These are phyloP conservation scores for Pelargonium cotyledonis DNA, from an alignment of 441 rosid species.

Conservation along the genomic window DNA sequence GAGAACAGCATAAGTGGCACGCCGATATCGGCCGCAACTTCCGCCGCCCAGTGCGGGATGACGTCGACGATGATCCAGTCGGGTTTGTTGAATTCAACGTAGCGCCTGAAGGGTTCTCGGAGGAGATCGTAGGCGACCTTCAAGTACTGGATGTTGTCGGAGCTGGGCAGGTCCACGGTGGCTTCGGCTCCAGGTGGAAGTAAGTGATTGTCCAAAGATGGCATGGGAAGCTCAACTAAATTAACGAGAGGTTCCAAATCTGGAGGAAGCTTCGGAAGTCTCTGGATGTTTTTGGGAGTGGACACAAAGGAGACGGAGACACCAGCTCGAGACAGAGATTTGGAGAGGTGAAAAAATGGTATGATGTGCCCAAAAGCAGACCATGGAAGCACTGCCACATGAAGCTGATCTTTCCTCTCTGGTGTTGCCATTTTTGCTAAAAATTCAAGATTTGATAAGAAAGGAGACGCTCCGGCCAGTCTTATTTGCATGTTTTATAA, in stretches of 20 bases:
- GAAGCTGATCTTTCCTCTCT: background rate
- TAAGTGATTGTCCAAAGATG: background rate
- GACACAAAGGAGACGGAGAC: constrained; percentile 34
- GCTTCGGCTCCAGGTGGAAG: background rate
- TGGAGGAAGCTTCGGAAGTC: constrained; percentile 19
- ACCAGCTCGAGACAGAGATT: constrained; percentile 27
- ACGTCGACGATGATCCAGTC: constrained; percentile 19
- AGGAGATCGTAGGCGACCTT: constrained; percentile 24
- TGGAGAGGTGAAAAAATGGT: constrained; percentile 19
- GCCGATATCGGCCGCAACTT: background rate
- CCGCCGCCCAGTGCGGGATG: constrained; percentile 13
- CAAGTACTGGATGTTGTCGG: background rate
- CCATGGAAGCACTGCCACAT: background rate
- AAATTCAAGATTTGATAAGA: too few species aligned
- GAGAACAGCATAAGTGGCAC: constrained; percentile 9
- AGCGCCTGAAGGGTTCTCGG: constrained; percentile 14
- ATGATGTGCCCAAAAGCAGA: constrained; percentile 13
- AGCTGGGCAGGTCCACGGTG: background rate
- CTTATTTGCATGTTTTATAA: too few species aligned
- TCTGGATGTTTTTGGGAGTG: constrained; percentile 24
- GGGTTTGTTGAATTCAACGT: background rate
- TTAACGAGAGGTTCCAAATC: background rate
- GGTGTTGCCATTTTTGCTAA: too few species aligned
- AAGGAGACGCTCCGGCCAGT: too few species aligned
- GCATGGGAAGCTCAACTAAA: background rate